Conservation (phyloP, 2,329 filamentous ascomycete genomes). For the Pseudocercospora crystallina region DNA sequence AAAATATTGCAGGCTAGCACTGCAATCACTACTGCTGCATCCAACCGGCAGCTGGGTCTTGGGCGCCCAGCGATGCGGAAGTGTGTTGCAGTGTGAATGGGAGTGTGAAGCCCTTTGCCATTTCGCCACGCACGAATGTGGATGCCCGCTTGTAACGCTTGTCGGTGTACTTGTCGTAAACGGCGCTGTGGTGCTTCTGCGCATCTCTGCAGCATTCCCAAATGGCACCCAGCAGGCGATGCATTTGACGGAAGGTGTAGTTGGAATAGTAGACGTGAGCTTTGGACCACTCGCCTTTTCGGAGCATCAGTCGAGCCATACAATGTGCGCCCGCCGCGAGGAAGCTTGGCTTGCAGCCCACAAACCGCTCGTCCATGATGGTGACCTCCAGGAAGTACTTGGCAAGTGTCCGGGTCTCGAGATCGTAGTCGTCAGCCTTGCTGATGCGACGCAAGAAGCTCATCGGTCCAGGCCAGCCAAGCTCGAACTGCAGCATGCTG, state of each 20-base stretch:
- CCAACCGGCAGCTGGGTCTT: constrained; percentile 20
- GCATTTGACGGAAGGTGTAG: constrained; percentile 84
- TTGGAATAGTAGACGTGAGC: constrained; percentile 90
- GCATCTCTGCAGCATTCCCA: constrained; percentile 85
- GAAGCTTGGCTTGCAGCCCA: constrained; percentile 86
- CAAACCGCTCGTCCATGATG: constrained; percentile 97
- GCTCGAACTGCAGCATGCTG: constrained; percentile 90
- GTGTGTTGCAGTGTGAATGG: constrained; percentile 31
- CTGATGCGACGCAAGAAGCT: constrained; percentile 95
- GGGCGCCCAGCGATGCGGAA: constrained; percentile 18
- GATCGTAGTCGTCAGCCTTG: constrained; percentile 96
- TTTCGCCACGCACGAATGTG: constrained; percentile 72
- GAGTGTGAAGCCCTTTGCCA: constrained; percentile 61
- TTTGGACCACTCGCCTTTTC: constrained; percentile 83
- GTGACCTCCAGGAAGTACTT: constrained; percentile 98
- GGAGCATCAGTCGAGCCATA: constrained; percentile 80
- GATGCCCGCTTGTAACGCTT: constrained; percentile 85
- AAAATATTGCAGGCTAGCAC: constrained; percentile 3
- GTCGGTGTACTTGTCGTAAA: constrained; percentile 90
- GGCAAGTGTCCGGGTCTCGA: constrained; percentile 89
- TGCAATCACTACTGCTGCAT: constrained; percentile 12
- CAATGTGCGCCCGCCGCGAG: constrained; percentile 90
- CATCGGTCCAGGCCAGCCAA: constrained; percentile 99
- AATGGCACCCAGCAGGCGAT: constrained; percentile 72
- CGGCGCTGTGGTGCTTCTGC: constrained; percentile 75